Evolutionary conservation across 306 rosid species (phyloP), one percentile per base, ranked within the genome.

Genomic region (Gastrolobium bilobum): DNA sequence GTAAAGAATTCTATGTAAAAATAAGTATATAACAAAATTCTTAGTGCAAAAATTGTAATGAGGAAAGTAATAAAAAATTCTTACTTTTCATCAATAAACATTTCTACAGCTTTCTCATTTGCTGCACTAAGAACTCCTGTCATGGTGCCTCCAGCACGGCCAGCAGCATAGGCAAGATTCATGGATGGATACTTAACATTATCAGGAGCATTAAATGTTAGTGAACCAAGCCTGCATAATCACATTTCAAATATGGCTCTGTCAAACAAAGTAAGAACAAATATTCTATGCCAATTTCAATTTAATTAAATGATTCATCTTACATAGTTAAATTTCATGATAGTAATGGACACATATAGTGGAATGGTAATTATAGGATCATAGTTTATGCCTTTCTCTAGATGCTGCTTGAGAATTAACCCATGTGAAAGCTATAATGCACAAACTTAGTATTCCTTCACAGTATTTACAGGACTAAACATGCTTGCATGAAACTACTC

Each of bases 61-160:
- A 74, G 20, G 31, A 61, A 58, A 46, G 29, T 53, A 61, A 56
- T 66, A 33, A 4, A 30, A 75, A 34, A 61, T 53, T 68, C 97
- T 48, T 87, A 96, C 99, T 91, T 93, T 57, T 91, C 98, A 69
- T 89, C 91, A 14, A 96, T 91, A 70, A 96, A 96, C 99, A 96
- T 75, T 79, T 93, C 99, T 20, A 96, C 99, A 29, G 99, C 99
- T 83, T 93, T 96, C 88, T 96, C 99, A 83, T 96, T 96, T 46
- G 99, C 98, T 68, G 99, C 99, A 83, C 99, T 95, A 9, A 95
- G 97, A 81, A 95, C 99, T 75, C 99, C 99, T 6, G 99, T 95
- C 99, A 95, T 95, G 56, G 98, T 93, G 74, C 99, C 99, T 39
- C 99, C 99, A 1, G 99, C 94, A 14, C 98, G 97, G 37, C 99